These are phyloP conservation scores for Dissophora globulifera DNA, from an alignment of 192 early-diverging fungal species.

Conservation along the genomic window DNA sequence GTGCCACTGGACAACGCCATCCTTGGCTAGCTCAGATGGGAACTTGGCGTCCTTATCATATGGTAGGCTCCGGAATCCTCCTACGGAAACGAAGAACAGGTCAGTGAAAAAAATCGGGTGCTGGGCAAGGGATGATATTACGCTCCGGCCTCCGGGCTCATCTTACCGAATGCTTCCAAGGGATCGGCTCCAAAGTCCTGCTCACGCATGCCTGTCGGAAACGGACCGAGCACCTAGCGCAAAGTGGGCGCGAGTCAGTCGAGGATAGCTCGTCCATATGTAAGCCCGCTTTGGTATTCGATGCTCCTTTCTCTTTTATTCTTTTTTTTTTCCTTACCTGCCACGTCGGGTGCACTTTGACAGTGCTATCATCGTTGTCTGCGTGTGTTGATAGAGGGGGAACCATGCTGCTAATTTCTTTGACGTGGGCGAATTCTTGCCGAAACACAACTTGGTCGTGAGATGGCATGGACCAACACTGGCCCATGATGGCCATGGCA, in stretches of 20 bases:
- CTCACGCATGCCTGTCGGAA: constrained; percentile 68
- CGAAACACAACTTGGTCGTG: no score
- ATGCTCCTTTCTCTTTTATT: neutral
- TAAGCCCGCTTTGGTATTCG: no score
- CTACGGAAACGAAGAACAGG: constrained; percentile 38
- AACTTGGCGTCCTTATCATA: constrained; percentile 60
- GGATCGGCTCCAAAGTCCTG: constrained; percentile 77
- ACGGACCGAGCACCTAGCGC: constrained; percentile 75
- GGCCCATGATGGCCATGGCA: no score
- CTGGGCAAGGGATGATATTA: neutral
- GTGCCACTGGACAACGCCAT: constrained; percentile 69
- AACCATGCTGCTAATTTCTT: no score
- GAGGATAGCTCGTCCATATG: no score
- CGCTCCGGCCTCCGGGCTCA: neutral
- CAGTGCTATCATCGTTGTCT: no score
- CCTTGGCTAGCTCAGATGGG: constrained; percentile 74
- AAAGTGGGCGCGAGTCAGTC: no score
- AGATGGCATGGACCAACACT: no score
- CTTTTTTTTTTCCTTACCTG: neutral
- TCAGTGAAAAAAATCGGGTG: neutral
- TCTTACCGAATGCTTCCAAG: constrained; percentile 73
- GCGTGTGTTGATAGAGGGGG: no score
- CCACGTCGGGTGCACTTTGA: neutral
- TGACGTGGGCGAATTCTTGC: no score
- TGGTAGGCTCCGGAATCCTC: constrained; percentile 69